Percentiles rank a stretch among this genome's conserved stretches.
phyloP scores from a whole-genome alignment of 805 yeast species.

The Cyberlindnera mycetangii region DNA sequence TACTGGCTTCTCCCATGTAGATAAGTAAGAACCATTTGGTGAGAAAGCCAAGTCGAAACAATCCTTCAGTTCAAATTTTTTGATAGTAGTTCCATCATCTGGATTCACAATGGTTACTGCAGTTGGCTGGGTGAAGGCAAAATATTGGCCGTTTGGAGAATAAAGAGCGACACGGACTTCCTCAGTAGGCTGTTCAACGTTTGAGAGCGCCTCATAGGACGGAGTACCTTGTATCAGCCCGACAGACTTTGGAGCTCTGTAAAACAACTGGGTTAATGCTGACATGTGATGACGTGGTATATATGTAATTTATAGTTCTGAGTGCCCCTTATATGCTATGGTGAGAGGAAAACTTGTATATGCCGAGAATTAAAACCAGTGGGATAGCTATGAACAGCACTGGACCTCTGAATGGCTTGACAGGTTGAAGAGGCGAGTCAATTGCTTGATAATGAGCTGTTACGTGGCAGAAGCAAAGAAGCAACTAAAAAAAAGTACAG shows the following conservation, averaged over 20 bases:
- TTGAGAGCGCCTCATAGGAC: constrained; percentile 27
- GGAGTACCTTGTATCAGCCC: constrained; percentile 52
- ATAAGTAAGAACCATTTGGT: constrained; percentile 78
- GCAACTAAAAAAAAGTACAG: too few relatives aligned
- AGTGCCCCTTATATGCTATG: neutral
- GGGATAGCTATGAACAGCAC: too few relatives aligned
- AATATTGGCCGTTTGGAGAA: constrained; percentile 62
- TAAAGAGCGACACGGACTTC: constrained; percentile 66
- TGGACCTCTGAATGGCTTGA: neutral
- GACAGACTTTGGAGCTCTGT: constrained; percentile 53
- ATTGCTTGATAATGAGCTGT: neutral
- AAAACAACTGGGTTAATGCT: constrained; percentile 28
- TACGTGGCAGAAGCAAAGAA: too few relatives aligned
- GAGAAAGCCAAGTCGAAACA: constrained; percentile 83
- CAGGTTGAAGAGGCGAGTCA: neutral
- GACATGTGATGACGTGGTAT: constrained; percentile 15
- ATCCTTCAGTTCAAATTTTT: constrained; percentile 55
- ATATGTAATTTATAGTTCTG: neutral
- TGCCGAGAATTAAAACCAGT: too few relatives aligned
- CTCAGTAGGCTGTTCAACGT: constrained; percentile 28
- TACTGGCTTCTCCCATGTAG: constrained; percentile 88
- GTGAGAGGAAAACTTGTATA: neutral
- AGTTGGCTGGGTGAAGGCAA: constrained; percentile 71
- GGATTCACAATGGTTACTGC: constrained; percentile 58
- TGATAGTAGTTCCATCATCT: constrained; percentile 43